Conservation (phyloP, 2,329 filamentous ascomycete species). For the Cladophialophora yegresii region DNA sequence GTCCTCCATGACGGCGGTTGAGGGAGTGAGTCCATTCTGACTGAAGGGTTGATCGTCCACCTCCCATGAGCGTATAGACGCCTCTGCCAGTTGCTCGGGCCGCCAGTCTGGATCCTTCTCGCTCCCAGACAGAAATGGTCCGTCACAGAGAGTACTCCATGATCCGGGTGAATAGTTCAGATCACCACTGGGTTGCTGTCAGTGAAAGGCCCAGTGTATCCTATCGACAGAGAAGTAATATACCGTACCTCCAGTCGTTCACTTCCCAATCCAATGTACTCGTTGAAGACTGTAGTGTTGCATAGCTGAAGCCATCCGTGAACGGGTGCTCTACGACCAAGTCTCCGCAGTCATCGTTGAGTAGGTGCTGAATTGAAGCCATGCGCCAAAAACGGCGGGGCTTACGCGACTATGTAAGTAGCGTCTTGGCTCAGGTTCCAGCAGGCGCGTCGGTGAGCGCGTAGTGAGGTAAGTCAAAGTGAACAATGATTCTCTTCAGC, state of each 20-base stretch:
- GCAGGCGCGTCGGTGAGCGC: no score
- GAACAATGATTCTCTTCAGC: neutral
- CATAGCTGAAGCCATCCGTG: neutral
- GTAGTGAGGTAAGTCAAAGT: neutral
- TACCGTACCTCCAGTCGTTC: neutral
- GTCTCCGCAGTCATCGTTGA: neutral
- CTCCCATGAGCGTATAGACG: neutral
- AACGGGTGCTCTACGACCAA: neutral
- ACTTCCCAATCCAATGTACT: neutral
- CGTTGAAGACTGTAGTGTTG: neutral
- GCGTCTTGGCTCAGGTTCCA: neutral
- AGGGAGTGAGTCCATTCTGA: neutral
- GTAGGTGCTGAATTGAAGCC: conserved; percentile 1
- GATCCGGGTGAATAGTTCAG: neutral
- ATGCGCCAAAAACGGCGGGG: neutral
- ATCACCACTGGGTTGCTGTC: neutral
- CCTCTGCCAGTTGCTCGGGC: neutral
- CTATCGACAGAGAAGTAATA: neutral
- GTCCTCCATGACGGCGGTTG: neutral
- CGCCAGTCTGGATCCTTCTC: neutral
- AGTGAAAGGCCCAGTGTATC: neutral
- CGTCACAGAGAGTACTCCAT: neutral
- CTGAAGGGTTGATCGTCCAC: neutral
- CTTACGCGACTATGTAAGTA: neutral
- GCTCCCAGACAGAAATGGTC: neutral